Conservation (phyloP, 2,329 filamentous ascomycete genomes). For the Fusarium sp. region DNA sequence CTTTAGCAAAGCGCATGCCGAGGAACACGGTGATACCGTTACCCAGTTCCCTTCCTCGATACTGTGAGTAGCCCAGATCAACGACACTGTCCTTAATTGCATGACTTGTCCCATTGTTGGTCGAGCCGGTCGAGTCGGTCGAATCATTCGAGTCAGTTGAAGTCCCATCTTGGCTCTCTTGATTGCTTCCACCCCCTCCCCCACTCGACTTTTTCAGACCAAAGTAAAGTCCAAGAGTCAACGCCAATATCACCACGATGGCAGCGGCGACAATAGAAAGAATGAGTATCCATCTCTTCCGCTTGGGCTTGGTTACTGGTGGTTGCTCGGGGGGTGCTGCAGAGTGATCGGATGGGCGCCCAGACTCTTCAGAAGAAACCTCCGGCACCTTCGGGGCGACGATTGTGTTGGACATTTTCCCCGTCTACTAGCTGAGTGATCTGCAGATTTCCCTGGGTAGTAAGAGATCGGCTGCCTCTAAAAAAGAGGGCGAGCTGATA, state of each 20-base stretch:
- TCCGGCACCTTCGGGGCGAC: constrained; percentile 9
- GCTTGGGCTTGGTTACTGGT: constrained; percentile 7
- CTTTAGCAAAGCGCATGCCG: constrained; percentile 63
- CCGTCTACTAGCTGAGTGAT: neutral
- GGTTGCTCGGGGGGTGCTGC: neutral
- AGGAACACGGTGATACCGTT: constrained; percentile 59
- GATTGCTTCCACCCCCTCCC: neutral
- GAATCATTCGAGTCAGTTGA: constrained; percentile 12
- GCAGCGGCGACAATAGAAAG: constrained; percentile 2
- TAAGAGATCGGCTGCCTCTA: constrained; percentile 6
- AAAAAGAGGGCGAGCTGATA: neutral
- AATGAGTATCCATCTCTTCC: constrained; percentile 27
- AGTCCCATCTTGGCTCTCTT: neutral
- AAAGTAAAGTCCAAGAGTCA: constrained; percentile 36
- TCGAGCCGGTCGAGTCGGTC: constrained; percentile 2
- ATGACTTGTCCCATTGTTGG: constrained; percentile 4
- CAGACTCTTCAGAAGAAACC: constrained; percentile 17
- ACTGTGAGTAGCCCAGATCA: constrained; percentile 59
- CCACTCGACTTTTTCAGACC: constrained; percentile 36
- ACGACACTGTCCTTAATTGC: constrained; percentile 34
- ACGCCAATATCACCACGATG: constrained; percentile 23
- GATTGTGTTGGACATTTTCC: constrained; percentile 9
- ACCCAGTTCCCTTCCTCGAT: constrained; percentile 53
- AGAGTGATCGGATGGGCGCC: constrained; percentile 3
- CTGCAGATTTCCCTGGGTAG: neutral